A percentile compares a stretch with the other conserved stretches of the same genome.
Evolutionary conservation across 2,329 filamentous ascomycete genomes (phyloP).

Genomic region (Arthrobotrys megalospora): DNA sequence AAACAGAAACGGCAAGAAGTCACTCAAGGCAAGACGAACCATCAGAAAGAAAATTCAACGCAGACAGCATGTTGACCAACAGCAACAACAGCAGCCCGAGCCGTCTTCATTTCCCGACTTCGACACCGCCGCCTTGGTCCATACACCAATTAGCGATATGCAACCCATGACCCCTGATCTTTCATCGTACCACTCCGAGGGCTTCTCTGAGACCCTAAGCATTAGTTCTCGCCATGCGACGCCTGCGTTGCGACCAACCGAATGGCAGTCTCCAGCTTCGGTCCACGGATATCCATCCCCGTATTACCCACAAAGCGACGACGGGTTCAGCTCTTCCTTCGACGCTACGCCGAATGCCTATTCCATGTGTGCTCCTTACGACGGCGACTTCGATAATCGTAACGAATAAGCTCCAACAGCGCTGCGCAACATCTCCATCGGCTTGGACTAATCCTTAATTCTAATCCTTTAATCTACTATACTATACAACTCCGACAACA

Average conservation of each 20-base stretch:
- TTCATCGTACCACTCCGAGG: constrained; percentile 45
- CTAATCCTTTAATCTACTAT: constrained; percentile 13
- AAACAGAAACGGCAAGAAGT: constrained; percentile 46
- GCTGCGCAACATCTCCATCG: background rate
- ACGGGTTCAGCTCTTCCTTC: constrained; percentile 49
- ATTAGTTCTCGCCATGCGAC: constrained; percentile 52
- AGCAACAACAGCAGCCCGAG: constrained; percentile 40
- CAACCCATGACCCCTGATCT: constrained; percentile 55
- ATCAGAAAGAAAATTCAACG: constrained; percentile 47
- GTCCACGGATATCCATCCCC: constrained; percentile 41
- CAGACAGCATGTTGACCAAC: constrained; percentile 54
- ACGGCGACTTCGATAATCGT: constrained; percentile 30
- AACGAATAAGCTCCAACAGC: constrained; percentile 33
- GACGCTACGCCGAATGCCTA: constrained; percentile 24
- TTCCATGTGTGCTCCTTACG: constrained; percentile 24
- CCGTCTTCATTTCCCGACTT: constrained; percentile 38
- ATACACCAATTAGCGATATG: constrained; percentile 36
- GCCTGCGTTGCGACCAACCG: constrained; percentile 28
- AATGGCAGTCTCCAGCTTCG: constrained; percentile 54
- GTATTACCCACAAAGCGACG: constrained; percentile 43
- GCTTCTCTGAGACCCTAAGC: constrained; percentile 55
- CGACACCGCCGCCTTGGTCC: constrained; percentile 3
- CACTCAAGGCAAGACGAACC: constrained; percentile 59
- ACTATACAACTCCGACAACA: constrained; percentile 9
- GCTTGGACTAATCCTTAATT: constrained; percentile 14